These are phyloP conservation scores for Lodderomyces beijingensis DNA, from an alignment of 1,139 yeast genomes.

Conservation along the genomic window DNA sequence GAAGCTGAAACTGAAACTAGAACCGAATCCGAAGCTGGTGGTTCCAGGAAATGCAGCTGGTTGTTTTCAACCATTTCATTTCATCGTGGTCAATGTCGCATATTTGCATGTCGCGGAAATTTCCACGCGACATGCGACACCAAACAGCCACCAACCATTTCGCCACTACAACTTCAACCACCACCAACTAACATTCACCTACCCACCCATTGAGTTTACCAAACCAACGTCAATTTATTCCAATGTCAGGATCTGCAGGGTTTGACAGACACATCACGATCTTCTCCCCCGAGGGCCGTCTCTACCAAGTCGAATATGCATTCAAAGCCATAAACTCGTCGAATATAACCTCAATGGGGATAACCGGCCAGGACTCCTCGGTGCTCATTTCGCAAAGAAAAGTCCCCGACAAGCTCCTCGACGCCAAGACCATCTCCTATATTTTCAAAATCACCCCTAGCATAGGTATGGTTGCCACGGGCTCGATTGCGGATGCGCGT, in stretches of 20 bases:
- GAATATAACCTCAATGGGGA: conserved; percentile 83
- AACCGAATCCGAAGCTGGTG: too few species aligned
- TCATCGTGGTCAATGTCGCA: too few species aligned
- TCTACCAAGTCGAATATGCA: conserved; percentile 96
- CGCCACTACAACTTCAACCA: too few species aligned
- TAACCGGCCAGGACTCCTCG: conserved; percentile 84
- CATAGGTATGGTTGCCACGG: conserved; percentile 91
- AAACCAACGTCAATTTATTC: too few species aligned
- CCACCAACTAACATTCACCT: too few species aligned
- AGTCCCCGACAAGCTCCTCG: conserved; percentile 91
- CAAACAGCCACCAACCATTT: not conserved
- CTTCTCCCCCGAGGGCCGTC: conserved; percentile 96
- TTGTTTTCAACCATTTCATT: too few species aligned
- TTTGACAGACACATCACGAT: conserved; percentile 98
- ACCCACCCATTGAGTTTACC: not conserved
- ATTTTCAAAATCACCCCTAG: conserved; percentile 76
- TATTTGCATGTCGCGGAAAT: too few species aligned
- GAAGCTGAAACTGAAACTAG: too few species aligned
- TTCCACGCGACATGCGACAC: not conserved
- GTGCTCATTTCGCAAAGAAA: conserved; percentile 92
- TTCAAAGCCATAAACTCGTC: conserved; percentile 95
- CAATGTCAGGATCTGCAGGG: conserved; percentile 69
- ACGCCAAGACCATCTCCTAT: conserved; percentile 79
- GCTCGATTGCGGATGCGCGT: conserved; percentile 95
- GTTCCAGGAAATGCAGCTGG: too few species aligned